phyloP scores from a whole-genome alignment of 2,329 filamentous ascomycete genomes.

The Domatiomyces globalis region DNA sequence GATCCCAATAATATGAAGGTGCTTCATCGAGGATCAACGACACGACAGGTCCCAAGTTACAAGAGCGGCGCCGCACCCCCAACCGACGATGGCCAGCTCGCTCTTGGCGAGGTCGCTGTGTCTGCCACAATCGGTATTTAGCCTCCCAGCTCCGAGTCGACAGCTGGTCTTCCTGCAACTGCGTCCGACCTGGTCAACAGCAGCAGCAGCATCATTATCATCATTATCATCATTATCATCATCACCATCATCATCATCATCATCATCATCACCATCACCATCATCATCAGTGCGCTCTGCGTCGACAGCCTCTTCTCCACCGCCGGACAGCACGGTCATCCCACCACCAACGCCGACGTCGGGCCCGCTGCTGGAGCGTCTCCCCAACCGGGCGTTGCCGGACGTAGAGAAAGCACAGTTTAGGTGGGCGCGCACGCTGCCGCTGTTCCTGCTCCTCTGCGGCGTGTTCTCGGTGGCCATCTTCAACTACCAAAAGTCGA shows the following conservation, averaged over 20 bases:
- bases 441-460: conserved; percentile 64
- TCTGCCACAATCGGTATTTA: background rate
- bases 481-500: conserved; percentile 98
- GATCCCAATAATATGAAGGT: no score
- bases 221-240: no score
- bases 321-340: conserved; percentile 20
- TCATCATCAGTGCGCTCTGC: background rate
- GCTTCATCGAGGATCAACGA: background rate
- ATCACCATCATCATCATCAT: background rate
- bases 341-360: conserved; percentile 37
- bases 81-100: background rate
- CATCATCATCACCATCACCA: no score
- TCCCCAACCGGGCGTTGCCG: conserved; percentile 40
- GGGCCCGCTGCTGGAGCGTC: conserved; percentile 39
- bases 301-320: background rate
- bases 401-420: conserved; percentile 34
- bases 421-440: conserved; percentile 58
- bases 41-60: background rate
- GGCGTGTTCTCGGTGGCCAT: conserved; percentile 63
- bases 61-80: background rate
- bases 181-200: no score
- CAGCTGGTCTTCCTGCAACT: background rate
- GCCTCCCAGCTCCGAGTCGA: background rate
- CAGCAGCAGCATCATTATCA: no score
- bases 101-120: background rate